These are phyloP conservation scores for Tuber umbilicatum DNA, from an alignment of 495 filamentous ascomycete species.

Conservation along the genomic window DNA sequence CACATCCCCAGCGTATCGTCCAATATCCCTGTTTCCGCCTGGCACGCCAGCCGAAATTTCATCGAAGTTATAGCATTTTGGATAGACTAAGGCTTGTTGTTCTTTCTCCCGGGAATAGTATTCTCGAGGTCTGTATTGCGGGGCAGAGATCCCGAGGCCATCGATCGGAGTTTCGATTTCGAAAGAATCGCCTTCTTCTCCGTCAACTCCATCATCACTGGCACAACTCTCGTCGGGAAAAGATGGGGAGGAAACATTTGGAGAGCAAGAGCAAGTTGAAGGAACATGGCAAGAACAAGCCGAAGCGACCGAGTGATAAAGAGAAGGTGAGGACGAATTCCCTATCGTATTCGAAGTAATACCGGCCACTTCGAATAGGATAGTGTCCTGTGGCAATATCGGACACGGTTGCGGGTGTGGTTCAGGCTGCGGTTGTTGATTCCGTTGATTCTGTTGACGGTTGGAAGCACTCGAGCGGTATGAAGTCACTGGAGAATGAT, in stretches of 20 bases:
- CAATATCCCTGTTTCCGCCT: conserved; percentile 38
- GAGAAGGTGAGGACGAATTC: conserved; percentile 16
- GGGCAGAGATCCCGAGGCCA: conserved; percentile 30
- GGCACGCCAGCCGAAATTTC: conserved; percentile 25
- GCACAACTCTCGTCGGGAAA: conserved; percentile 31
- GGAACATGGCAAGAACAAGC: conserved; percentile 28
- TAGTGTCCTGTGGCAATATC: neutral
- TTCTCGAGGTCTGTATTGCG: neutral
- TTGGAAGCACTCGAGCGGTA: conserved; percentile 24
- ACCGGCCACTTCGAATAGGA: conserved; percentile 1
- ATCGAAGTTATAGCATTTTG: conserved; percentile 39
- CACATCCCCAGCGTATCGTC: conserved; percentile 37
- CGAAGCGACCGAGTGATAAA: conserved; percentile 25
- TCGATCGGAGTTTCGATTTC: conserved; percentile 33
- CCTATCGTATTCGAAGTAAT: neutral
- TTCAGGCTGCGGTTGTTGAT: conserved; percentile 16
- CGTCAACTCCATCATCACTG: conserved; percentile 23
- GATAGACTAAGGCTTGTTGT: conserved; percentile 12
- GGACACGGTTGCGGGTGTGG: neutral
- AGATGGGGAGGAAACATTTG: conserved; percentile 27
- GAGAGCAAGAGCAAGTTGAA: conserved; percentile 24
- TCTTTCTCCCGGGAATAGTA: conserved; percentile 17
- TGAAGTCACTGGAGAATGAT: conserved; percentile 35
- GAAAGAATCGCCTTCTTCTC: conserved; percentile 25
- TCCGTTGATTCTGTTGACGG: conserved; percentile 16